A percentile compares a stretch with the other conserved stretches of the same genome.
These are phyloP conservation scores for Yamadazyma blattariae DNA, from an alignment of 1,139 yeast species.

Conservation along the genomic window DNA sequence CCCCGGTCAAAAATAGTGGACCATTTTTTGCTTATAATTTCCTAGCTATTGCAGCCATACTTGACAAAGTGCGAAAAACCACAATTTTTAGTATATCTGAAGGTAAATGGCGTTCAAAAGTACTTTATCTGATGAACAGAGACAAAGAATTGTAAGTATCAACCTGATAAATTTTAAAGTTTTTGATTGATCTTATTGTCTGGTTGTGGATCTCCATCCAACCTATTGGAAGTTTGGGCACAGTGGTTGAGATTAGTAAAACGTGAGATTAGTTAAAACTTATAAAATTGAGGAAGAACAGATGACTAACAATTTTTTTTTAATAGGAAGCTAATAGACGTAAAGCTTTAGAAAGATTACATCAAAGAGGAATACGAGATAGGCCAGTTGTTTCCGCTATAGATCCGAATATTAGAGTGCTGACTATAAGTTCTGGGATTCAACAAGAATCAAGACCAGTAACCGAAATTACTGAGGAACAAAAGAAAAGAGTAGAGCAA, in stretches of 20 bases:
- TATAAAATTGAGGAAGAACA: neutral
- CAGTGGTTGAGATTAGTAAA: too few species aligned
- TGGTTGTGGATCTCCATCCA: neutral
- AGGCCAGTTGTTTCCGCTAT: slow-evolving; percentile 14
- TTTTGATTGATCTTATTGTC: neutral
- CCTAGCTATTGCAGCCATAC: too few species aligned
- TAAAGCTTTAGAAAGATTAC: slow-evolving; percentile 56
- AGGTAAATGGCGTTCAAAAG: slow-evolving; percentile 24
- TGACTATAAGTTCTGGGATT: slow-evolving; percentile 1
- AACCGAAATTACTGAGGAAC: slow-evolving; percentile 47
- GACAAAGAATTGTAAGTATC: slow-evolving; percentile 25
- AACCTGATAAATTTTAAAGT: neutral
- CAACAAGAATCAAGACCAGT: slow-evolving; percentile 8
- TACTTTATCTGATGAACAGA: slow-evolving; percentile 24
- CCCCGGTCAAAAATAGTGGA: too few species aligned
- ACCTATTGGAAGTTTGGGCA: too few species aligned
- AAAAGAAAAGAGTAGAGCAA: slow-evolving; percentile 48
- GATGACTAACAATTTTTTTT: too few species aligned
- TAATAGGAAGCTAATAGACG: slow-evolving; percentile 60
- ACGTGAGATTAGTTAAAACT: too few species aligned
- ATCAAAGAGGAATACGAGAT: slow-evolving; percentile 35
- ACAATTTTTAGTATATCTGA: neutral
- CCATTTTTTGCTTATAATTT: too few species aligned
- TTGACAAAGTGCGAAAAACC: too few species aligned
- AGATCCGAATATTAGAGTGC: slow-evolving; percentile 12